phyloP scores from a whole-genome alignment of 192 early-diverging fungal genomes.

The Pilobolus umbonatus region DNA sequence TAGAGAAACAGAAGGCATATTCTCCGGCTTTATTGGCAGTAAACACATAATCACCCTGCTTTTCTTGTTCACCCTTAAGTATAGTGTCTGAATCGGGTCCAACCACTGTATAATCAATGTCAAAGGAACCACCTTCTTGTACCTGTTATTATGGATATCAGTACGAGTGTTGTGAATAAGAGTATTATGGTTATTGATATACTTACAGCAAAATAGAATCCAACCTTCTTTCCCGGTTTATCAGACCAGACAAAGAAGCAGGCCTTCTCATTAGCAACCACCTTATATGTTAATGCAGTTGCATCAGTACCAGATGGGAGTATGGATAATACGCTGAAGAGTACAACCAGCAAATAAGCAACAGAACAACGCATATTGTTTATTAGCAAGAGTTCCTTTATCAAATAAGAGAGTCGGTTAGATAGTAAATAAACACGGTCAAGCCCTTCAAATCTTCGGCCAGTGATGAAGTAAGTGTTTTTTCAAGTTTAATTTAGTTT shows the following conservation, averaged over 20 bases:
- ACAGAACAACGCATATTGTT: slow-evolving; percentile 5
- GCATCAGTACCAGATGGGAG: slow-evolving; percentile 25
- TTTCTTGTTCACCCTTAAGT: slow-evolving; percentile 78
- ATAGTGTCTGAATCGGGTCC: slow-evolving; percentile 68
- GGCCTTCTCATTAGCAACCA: slow-evolving; percentile 84
- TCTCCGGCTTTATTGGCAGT: slow-evolving; percentile 83
- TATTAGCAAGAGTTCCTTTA: not conserved
- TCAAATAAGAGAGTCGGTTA: slow-evolving; percentile 3
- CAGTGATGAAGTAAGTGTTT: too few relatives aligned
- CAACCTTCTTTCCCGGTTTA: slow-evolving; percentile 82
- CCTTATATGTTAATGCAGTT: slow-evolving; percentile 73
- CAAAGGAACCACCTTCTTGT: slow-evolving; percentile 94
- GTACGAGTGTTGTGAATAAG: not conserved
- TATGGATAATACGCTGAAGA: not conserved
- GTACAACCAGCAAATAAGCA: too few relatives aligned
- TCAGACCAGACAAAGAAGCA: slow-evolving; percentile 89
- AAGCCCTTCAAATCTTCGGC: too few relatives aligned
- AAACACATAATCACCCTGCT: slow-evolving; percentile 95
- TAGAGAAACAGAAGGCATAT: slow-evolving; percentile 96
- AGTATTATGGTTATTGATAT: not conserved
- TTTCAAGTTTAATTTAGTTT: too few relatives aligned
- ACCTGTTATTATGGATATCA: slow-evolving; percentile 50
- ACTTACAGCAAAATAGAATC: slow-evolving; percentile 97
- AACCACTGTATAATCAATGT: slow-evolving; percentile 89
- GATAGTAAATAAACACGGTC: too few relatives aligned